Percentiles rank a stretch among this genome's conserved stretches.
phyloP scores from a whole-genome alignment of 495 filamentous ascomycete genomes.

The Trichocladium uniseriatum region DNA sequence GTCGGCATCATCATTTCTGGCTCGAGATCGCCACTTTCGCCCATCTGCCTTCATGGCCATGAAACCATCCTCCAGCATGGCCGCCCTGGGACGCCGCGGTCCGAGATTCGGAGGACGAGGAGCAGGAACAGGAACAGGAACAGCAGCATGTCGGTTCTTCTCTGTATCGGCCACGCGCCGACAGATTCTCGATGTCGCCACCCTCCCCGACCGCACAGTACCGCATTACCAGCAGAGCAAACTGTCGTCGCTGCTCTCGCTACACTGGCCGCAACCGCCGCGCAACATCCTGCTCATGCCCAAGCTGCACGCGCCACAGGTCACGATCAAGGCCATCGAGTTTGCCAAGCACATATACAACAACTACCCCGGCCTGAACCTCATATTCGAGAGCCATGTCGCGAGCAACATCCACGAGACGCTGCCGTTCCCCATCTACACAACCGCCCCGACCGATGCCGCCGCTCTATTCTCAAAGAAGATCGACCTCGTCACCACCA shows the following conservation, averaged over 20 bases:
- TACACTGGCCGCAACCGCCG: constrained; percentile 81
- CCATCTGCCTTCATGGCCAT: constrained; percentile 1
- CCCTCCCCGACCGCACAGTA: constrained; percentile 45
- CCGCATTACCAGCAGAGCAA: constrained; percentile 41
- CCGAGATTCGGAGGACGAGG: background rate
- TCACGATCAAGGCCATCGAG: constrained; percentile 63
- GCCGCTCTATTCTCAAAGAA: constrained; percentile 45
- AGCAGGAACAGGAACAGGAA: background rate
- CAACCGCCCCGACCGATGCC: constrained; percentile 32
- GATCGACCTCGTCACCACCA: constrained; percentile 75
- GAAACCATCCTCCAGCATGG: constrained; percentile 8
- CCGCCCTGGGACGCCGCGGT: background rate
- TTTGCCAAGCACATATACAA: constrained; percentile 73
- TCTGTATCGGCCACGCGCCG: constrained; percentile 30
- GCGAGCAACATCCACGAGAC: constrained; percentile 64
- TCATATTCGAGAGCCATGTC: constrained; percentile 73
- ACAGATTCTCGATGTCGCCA: constrained; percentile 42
- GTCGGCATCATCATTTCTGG: constrained; percentile 15
- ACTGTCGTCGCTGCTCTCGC: constrained; percentile 56
- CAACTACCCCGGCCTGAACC: constrained; percentile 69
- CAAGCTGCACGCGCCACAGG: constrained; percentile 64
- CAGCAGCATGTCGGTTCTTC: constrained; percentile 30
- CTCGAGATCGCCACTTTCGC: constrained; percentile 14
- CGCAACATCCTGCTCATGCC: constrained; percentile 85
- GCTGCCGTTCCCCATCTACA: constrained; percentile 72